Evolutionary conservation across 768 basidiomycete species (phyloP), one percentile per base, ranked within the genome.

Genomic region (Dentipellis fragilis): DNA sequence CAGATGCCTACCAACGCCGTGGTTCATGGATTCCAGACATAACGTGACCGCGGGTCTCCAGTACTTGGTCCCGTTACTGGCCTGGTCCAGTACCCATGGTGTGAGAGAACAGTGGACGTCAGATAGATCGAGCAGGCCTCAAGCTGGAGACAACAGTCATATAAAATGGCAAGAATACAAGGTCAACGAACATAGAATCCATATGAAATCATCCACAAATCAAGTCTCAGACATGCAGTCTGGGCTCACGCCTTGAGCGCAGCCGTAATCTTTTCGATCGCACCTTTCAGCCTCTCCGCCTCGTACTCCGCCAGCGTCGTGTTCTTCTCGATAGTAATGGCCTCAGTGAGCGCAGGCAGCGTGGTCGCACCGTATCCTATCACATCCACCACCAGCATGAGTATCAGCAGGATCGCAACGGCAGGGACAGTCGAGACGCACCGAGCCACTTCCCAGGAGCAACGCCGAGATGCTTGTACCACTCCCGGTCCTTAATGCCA

Each of bases 371-470:
- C 89, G 63, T 90, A 89, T 4, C 87, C 87, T 88, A 62, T 34
- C 45, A 12, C 8, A 42, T 29, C 16, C 55, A 45, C 48, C 42
- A 5, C n/a, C 42, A 45, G 42, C n/a, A 4, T n/a, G 42, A 45
- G 14, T 29, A 29, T 6, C 14, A 4, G 14, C 42, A 17, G 14
- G n/a, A n/a, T 8, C n/a, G 8, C 8, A 1, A 19, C 9, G 9
- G 42, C 16, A 45, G 7, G 42, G 42, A 14, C n/a, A 17, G 42
- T 45, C 14, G 54, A 36, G n/a, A 69, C 77, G 61, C 61, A 87
- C 87, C 85, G 40, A 86, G 80, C 82, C 85, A 85, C 67, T 89
- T 84, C 39, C 91, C 92, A 34, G 93, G 92, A 2, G 92, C 89
- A 45, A 92, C 88, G 49, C 79, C 91, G 14, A 92, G 76, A 69